Evolutionary conservation across 164 flowering plant species (phyloP), one percentile per base, ranked within the genome.

Genomic region (Aristolochia contorta): DNA sequence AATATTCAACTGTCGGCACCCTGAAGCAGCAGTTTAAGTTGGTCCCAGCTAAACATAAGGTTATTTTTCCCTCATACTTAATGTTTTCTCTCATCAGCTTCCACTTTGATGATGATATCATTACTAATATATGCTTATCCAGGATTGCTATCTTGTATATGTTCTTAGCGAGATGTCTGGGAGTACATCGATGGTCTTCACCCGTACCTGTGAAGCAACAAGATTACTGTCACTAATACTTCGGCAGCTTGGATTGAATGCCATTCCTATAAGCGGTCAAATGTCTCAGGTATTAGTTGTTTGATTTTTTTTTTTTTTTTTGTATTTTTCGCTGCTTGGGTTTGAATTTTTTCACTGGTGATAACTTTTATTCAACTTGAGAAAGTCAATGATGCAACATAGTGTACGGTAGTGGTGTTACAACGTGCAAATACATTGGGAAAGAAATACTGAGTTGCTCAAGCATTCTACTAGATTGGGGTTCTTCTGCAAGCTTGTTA

Each of bases 1-100:
- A 88, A 56, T 93, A 90, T 81, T 83, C 97, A 50, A 90, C 99
- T 59, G 96, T 90, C 50, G 97, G 86, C 67, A 86, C 94, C 24
- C 72, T 93, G 61, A 86, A 84, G 79, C 92, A 93, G 65, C 87
- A 87, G 54, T 87, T 57, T 75, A 67, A 79, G 60, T 82, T 90
- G 58, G 61, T 88, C 54, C 92, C 98, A 65, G 89, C 92, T 13
- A 93, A 80, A 67, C 57, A 86, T 68, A 93, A 93, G 94, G 98
- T 92, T 64, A 16, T 20, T 53, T 18, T 49, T 32, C 51, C 59
- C 22, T 37, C 22, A n/a, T n/a, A n/a, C n/a, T n/a, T n/a, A n/a
- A n/a, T n/a, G n/a, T n/a, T 12, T 8, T 19, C 12, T 25, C 9
- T 4, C 45, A 19, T 16, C 8, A 49, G 12, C 20, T 53, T 22